These are phyloP conservation scores for Aspergillus avenaceus DNA, from an alignment of 495 filamentous ascomycete species.

Conservation along the genomic window DNA sequence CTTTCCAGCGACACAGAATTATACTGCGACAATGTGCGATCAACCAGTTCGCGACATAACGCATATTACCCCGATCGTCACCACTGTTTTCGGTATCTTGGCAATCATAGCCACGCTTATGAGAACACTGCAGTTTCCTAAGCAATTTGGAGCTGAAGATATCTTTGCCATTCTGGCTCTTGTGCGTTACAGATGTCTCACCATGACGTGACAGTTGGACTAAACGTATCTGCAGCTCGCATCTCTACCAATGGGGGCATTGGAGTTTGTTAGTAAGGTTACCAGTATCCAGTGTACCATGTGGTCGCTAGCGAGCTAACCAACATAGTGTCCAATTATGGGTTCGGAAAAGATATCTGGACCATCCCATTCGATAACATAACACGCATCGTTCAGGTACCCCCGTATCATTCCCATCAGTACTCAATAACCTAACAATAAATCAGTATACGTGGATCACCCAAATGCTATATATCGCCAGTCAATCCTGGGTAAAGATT, in stretches of 20 bases:
- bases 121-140: not conserved
- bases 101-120: conserved; percentile 7
- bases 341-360: conserved; percentile 6
- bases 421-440: not conserved
- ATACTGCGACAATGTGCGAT: conserved; percentile 5
- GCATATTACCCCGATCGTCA: conserved; percentile 8
- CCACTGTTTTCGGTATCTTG: conserved; percentile 6
- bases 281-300: no score
- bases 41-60: conserved; percentile 7
- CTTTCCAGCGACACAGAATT: conserved; percentile 5
- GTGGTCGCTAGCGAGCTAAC: no score
- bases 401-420: not conserved
- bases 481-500: not conserved
- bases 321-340: conserved; percentile 2
- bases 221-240: not conserved
- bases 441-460: not conserved
- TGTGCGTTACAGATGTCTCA: conserved; percentile 6
- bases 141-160: conserved; percentile 10
- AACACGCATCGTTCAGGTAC: conserved; percentile 4
- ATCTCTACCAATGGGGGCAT: conserved; percentile 3
- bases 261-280: conserved; percentile 4
- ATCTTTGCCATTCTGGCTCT: conserved; percentile 6
- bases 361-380: conserved; percentile 1
- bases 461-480: conserved; percentile 2
- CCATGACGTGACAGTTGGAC: not conserved